Percentiles rank a stretch among this genome's conserved stretches.
These are phyloP conservation scores for Fraxinus americana DNA, from an alignment of 257 asterid genomes.

Conservation along the genomic window DNA sequence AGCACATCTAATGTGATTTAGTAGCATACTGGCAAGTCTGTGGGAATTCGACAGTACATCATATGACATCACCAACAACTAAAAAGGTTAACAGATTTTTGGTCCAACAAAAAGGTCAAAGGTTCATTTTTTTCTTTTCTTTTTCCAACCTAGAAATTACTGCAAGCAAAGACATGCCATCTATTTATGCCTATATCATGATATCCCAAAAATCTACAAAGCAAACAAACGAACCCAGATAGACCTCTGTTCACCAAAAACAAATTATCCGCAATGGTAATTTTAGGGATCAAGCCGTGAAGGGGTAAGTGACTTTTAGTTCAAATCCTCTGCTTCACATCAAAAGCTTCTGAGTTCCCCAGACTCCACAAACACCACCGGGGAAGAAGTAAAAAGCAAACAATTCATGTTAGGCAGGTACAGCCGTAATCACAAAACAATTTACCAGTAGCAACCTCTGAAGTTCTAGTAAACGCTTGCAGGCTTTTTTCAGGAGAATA, in stretches of 20 bases:
- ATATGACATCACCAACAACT: background rate
- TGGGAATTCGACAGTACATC: background rate
- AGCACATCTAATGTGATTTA: constrained; percentile 15
- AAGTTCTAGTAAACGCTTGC: too few relatives aligned
- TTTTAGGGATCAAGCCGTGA: background rate
- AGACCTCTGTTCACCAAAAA: background rate
- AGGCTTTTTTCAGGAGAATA: too few relatives aligned
- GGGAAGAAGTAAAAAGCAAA: too few relatives aligned
- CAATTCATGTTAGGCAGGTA: too few relatives aligned
- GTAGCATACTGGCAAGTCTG: background rate
- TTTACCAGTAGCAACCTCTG: too few relatives aligned
- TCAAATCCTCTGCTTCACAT: background rate
- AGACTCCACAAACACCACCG: background rate
- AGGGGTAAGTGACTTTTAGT: background rate
- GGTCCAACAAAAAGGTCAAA: background rate
- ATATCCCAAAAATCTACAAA: constrained; percentile 1
- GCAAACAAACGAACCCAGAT: background rate
- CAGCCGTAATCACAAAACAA: too few relatives aligned
- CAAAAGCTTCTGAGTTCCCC: background rate
- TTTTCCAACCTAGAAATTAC: background rate
- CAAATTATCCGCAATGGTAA: background rate
- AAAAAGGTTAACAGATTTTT: background rate
- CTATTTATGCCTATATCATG: background rate
- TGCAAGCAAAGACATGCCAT: background rate
- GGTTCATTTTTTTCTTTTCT: background rate